Base-by-base conservation (phyloP, 176 grass and related monocot species). In the Eragrostis curvula region DNA sequence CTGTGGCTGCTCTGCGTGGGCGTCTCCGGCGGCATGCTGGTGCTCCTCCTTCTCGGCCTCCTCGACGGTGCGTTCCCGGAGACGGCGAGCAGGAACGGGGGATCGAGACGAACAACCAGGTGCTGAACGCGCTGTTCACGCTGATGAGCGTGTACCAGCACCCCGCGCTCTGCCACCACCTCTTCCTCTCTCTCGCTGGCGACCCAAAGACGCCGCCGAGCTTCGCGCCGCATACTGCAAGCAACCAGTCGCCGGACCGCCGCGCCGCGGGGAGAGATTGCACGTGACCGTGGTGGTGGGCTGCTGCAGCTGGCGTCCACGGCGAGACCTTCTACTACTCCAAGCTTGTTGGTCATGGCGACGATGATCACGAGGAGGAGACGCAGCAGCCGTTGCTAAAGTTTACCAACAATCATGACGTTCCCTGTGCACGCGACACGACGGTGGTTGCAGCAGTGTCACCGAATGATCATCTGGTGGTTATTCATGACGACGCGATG, bases 71-170 rank as follows among this genome's bases (percentile, higher is more conserved):
- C 81, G 8, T 86, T 97, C 66, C 87, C 91, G 9, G 68, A 74
- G 32, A 59, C 77, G 32, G 83, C 69, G 2, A 87, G 92, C n/a
- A n/a, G 84, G 75, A 70, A 24, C 78, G 69, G 12, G 94, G 94
- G 91, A 84, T 94, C 21, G 94, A 97, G 81, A 77, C 91, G 66
- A 86, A 91, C 82, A 94, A 90, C 87, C 94, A 94, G 75, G 48
- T 97, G 23, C 89, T 97, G 27, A 97, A 97, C 84, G 32, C 32
- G 32, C 88, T 97, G 32, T 97, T 94, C 87, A 94, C 89, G 18
- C 89, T 97, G n/a, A 90, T 97, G 91, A 91, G 91, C 66, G 20
- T 97, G 3, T 94, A 97, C 82, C 91, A 94, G 70, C 94, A 97
- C 70, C 94, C 94, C 6, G 63, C 61, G 41, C 65, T 93, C 79